These are phyloP conservation scores for Colletotrichum brevisporum DNA, from an alignment of 2,329 filamentous ascomycete species.

Conservation along the genomic window DNA sequence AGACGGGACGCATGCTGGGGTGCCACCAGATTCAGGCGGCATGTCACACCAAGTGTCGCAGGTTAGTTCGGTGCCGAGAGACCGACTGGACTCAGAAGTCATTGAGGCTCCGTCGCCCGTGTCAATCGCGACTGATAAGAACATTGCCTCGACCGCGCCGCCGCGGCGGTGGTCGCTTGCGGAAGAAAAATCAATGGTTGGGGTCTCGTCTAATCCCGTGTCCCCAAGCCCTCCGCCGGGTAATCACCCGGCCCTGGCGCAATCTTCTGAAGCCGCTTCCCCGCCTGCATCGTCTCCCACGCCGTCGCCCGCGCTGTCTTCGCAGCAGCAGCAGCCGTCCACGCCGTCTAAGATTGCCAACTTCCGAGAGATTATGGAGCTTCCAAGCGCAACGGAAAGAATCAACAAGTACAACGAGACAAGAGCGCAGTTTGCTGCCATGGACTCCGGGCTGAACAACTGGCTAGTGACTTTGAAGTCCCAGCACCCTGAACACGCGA, in stretches of 20 bases:
- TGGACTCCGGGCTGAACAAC: slow-evolving; percentile 80
- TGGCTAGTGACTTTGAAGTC: slow-evolving; percentile 66
- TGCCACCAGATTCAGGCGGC: slow-evolving; percentile 14
- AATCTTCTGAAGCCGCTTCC: slow-evolving; percentile 17
- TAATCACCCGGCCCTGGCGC: slow-evolving; percentile 53
- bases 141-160: slow-evolving; percentile 43
- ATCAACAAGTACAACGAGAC: slow-evolving; percentile 82
- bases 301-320: slow-evolving; percentile 40
- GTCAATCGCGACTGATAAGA: slow-evolving; percentile 54
- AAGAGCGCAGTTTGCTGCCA: slow-evolving; percentile 76
- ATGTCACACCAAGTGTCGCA: slow-evolving; percentile 55
- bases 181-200: slow-evolving; percentile 60
- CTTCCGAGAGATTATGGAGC: slow-evolving; percentile 83
- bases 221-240: slow-evolving; percentile 55
- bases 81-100: slow-evolving; percentile 43
- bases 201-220: slow-evolving; percentile 51
- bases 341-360: slow-evolving; percentile 60
- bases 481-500: slow-evolving; percentile 64
- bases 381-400: slow-evolving; percentile 76
- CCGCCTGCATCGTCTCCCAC: slow-evolving; percentile 32
- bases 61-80: slow-evolving; percentile 51
- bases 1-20: slow-evolving; percentile 22
- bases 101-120: slow-evolving; percentile 61
- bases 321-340: slow-evolving; percentile 25
- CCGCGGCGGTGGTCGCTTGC: slow-evolving; percentile 55